phyloP scores from a whole-genome alignment of 1,139 yeast species.

The Candida mesenterica region DNA sequence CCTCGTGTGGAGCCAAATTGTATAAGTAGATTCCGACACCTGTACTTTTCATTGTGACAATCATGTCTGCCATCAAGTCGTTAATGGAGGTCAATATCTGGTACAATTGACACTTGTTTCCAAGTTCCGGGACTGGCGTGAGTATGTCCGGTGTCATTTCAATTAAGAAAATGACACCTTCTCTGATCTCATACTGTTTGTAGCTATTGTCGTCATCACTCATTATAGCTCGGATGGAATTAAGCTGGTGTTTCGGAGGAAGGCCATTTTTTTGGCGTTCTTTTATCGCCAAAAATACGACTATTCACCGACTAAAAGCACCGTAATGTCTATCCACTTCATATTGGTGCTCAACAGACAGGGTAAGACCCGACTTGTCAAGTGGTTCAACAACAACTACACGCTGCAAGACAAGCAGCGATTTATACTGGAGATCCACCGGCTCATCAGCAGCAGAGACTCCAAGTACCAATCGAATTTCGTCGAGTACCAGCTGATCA shows the following conservation, averaged over 20 bases:
- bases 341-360: slow-evolving; percentile 83
- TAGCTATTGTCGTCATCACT: slow-evolving; percentile 6
- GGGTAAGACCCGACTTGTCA: slow-evolving; percentile 85
- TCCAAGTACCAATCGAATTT: slow-evolving; percentile 80
- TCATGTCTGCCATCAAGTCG: slow-evolving; percentile 55
- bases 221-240: not conserved
- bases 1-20: slow-evolving; percentile 26
- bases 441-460: slow-evolving; percentile 78
- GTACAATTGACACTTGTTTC: slow-evolving; percentile 42
- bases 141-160: slow-evolving; percentile 57
- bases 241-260: not conserved
- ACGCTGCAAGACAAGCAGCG: slow-evolving; percentile 51
- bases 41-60: slow-evolving; percentile 58
- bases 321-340: slow-evolving; percentile 80
- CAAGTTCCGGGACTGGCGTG: slow-evolving; percentile 30
- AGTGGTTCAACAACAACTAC: slow-evolving; percentile 60
- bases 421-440: slow-evolving; percentile 68
- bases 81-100: slow-evolving; percentile 55
- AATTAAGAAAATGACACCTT: slow-evolving; percentile 61
- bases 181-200: slow-evolving; percentile 52
- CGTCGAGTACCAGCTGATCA: slow-evolving; percentile 69
- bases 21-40: slow-evolving; percentile 68
- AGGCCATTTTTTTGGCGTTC: not conserved
- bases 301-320: too few relatives aligned
- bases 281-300: too few relatives aligned